Base-by-base conservation (phyloP, 2,329 filamentous ascomycete genomes). In the Fusarium austroafricanum region DNA sequence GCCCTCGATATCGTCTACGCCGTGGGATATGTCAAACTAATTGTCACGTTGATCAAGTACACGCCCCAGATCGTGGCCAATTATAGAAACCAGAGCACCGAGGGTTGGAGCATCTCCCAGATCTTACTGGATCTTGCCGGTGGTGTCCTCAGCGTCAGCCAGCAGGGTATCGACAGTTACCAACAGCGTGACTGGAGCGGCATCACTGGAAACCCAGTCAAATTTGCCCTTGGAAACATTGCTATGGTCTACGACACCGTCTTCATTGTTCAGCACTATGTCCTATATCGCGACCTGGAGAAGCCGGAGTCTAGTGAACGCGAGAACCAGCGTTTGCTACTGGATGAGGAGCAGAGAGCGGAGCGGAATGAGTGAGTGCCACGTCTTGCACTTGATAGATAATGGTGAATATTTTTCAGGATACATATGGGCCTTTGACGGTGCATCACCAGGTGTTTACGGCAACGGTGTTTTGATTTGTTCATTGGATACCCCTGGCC, bases 41-140 rank as follows among this genome's bases (percentile, higher is more conserved):
- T 94, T 55, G 88, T 97, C 69, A 97, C 95, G 0, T 82, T 97
- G 26, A 87, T 97, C 80, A 99, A 99, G 81, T 98, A 97, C 80
- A 89, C 93, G 45, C 96, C 96, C 7, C 94, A 97, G 83, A 88
- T 92, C 37, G 84, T 91, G 74, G 85, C 91, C 71, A 98, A 98
- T 82, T 94, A 91, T 77, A 89, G 89, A 73, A 93, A 95, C 74
- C 87, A 90, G 76, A 96, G 92, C 57, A 98, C 96, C 1, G 81
- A 86, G 20, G 96, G 96, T 37, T 98, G 95, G 94, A 91, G 89
- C 73, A 97, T 97, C 69, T 82, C 82, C 64, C 90, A 93, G 77
- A 94, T 97, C 72, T 81, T 97, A 45, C 84, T 97, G 11, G 96
- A 98, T 76, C 86, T 97, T 61, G 82, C 84, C 2, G 96, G 96